phyloP scores from a whole-genome alignment of 768 basidiomycete genomes.

The Lentinus tigrinus region DNA sequence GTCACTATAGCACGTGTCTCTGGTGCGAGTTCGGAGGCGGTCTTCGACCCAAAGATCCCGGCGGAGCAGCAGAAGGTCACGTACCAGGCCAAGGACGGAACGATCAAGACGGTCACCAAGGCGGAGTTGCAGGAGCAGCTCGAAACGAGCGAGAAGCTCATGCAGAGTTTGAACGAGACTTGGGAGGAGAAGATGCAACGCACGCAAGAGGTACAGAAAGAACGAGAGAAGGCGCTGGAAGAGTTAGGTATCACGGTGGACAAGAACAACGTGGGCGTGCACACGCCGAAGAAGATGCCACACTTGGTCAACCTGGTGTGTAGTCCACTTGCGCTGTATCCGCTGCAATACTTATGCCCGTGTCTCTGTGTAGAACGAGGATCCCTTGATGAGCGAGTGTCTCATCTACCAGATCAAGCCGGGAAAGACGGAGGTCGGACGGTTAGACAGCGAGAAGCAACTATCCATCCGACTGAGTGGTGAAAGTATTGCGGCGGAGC shows the following conservation, averaged over 20 bases:
- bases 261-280: slow-evolving; percentile 94
- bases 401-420: slow-evolving; percentile 89
- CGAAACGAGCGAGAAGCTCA: slow-evolving; percentile 91
- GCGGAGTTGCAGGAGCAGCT: slow-evolving; percentile 97
- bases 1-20: slow-evolving; percentile 64
- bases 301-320: slow-evolving; percentile 90
- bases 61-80: slow-evolving; percentile 95
- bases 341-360: background rate
- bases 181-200: slow-evolving; percentile 94
- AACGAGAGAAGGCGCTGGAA: slow-evolving; percentile 96
- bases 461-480: slow-evolving; percentile 93
- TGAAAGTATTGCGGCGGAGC: slow-evolving; percentile 86
- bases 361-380: slow-evolving; percentile 28
- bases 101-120: slow-evolving; percentile 93
- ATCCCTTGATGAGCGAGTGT: slow-evolving; percentile 97
- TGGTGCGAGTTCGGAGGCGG: slow-evolving; percentile 64
- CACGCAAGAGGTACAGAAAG: slow-evolving; percentile 93
- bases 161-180: slow-evolving; percentile 90
- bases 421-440: slow-evolving; percentile 87
- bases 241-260: slow-evolving; percentile 97
- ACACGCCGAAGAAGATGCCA: slow-evolving; percentile 98
- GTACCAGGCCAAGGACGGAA: slow-evolving; percentile 90
- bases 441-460: slow-evolving; percentile 75
- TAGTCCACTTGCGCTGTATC: slow-evolving; percentile 27
- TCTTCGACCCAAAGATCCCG: slow-evolving; percentile 85